Percentiles rank a stretch among this genome's conserved stretches.
Evolutionary conservation across 768 basidiomycete species (phyloP).

Genomic region (Boletus patriciae): DNA sequence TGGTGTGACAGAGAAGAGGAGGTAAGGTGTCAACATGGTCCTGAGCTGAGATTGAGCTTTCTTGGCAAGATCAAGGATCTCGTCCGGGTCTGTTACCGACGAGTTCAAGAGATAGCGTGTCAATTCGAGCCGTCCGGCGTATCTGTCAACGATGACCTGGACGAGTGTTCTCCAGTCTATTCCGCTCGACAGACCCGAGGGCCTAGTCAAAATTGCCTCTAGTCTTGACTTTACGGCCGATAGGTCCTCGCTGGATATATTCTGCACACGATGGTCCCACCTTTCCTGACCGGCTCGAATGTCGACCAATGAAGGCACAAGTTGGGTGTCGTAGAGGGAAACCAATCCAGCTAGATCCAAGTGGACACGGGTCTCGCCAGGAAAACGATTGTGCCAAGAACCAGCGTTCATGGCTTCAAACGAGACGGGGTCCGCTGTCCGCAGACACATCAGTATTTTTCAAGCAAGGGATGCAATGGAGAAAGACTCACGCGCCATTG

Average conservation of each 20-base stretch:
- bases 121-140: slow-evolving; percentile 32
- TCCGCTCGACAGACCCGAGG: slow-evolving; percentile 24
- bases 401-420: slow-evolving; percentile 19
- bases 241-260: slow-evolving; percentile 28
- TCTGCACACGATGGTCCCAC: slow-evolving; percentile 31
- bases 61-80: slow-evolving; percentile 5
- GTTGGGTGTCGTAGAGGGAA: slow-evolving; percentile 38
- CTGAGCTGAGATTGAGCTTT: slow-evolving; percentile 27
- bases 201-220: slow-evolving; percentile 5
- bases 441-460: not conserved
- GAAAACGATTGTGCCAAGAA: slow-evolving; percentile 36
- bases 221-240: slow-evolving; percentile 4
- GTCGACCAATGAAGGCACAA: slow-evolving; percentile 32
- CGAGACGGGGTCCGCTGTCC: not conserved
- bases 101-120: slow-evolving; percentile 23
- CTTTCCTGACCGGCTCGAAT: slow-evolving; percentile 27
- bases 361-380: slow-evolving; percentile 37
- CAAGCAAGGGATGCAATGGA: not conserved
- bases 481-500: not conserved
- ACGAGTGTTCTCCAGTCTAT: slow-evolving; percentile 37
- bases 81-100: not conserved
- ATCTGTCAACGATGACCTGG: slow-evolving; percentile 33
- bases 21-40: slow-evolving; percentile 32
- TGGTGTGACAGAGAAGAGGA: slow-evolving; percentile 17
- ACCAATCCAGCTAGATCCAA: slow-evolving; percentile 36